Base-by-base conservation (phyloP, 2,329 filamentous ascomycete species). In the Alternaria triticimaculans region DNA sequence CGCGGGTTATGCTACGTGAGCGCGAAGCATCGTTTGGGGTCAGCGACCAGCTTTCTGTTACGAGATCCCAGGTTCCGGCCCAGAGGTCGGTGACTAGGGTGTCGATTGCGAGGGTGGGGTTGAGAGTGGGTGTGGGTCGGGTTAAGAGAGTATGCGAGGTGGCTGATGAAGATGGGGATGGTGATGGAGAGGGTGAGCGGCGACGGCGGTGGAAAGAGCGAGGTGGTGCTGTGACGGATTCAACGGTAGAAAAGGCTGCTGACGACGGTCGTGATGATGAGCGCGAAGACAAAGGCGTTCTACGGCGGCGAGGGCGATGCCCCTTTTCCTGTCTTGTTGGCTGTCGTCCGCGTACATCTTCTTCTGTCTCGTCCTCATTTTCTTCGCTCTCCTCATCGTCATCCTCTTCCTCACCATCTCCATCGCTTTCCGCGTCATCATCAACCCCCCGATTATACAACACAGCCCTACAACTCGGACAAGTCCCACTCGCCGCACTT, bases 31-130 rank as follows among this genome's bases (percentile, higher is more conserved):
- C 23, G 21, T 26, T 21, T 11, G 33, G 46, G 12, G 48, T 53
- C 2, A 53, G 15, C 20, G 23, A n/a, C 48, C 37, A 45, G 30
- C 46, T 43, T 41, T 59, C 57, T 18, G 18, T 3, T 6, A 59
- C 57, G 18, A 59, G 37, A 5, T 54, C 41, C 48, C 57, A 59
- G 26, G 57, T 59, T 18, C 48, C 49, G 10, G 37, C 25, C 57
- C 49, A 59, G 37, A 59, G 57, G 18, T 53, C 26, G 33, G 21
- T 12, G 15, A 54, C 57, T 41, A 59, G 43, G 4, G 37, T 45
- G 23, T 15, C 15, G 10, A 55, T 55, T 12, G 15, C 21, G 15
- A 20, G 10, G 33, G n/a, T 7, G 4, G 7, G 11, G 8, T 41
- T 41, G 15, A 18, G 37, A 0, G 37, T 41, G 9, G 37, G 21